Evolutionary conservation across 768 basidiomycete genomes (phyloP).

Genomic region (Phylloporus scabripes): DNA sequence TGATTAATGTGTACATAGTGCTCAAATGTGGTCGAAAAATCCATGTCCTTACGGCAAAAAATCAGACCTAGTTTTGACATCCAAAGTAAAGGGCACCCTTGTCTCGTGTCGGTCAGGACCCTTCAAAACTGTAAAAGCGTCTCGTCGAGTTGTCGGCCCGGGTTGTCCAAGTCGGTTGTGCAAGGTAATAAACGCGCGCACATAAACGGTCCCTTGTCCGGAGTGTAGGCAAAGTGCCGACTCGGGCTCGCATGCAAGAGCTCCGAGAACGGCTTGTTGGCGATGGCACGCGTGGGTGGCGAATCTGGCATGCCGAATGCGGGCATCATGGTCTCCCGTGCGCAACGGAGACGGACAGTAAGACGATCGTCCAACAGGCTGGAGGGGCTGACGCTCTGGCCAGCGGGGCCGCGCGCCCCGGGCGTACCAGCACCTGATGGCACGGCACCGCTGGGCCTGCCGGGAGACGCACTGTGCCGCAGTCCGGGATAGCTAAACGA

Average conservation of each 20-base stretch:
- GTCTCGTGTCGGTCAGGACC: neutral
- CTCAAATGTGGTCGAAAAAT: neutral
- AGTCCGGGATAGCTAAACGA: slow-evolving; percentile 10
- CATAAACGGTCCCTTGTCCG: neutral
- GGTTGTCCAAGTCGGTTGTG: neutral
- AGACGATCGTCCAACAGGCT: neutral
- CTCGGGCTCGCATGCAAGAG: neutral
- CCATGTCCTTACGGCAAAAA: neutral
- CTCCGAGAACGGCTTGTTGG: neutral
- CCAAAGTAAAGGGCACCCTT: neutral
- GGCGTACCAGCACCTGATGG: neutral
- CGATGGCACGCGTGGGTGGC: neutral
- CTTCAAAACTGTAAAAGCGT: slow-evolving; percentile 1
- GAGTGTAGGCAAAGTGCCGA: neutral
- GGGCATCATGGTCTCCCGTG: neutral
- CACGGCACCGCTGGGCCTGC: neutral
- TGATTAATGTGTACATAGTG: slow-evolving; percentile 22
- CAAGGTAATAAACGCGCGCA: neutral
- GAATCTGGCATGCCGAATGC: neutral
- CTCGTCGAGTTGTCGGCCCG: neutral
- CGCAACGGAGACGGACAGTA: neutral
- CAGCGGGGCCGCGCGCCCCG: neutral
- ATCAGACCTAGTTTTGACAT: neutral
- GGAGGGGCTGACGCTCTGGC: neutral
- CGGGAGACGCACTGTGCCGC: neutral